phyloP scores from a whole-genome alignment of 2,329 filamentous ascomycete genomes.

The Plectosphaerella sp. region DNA sequence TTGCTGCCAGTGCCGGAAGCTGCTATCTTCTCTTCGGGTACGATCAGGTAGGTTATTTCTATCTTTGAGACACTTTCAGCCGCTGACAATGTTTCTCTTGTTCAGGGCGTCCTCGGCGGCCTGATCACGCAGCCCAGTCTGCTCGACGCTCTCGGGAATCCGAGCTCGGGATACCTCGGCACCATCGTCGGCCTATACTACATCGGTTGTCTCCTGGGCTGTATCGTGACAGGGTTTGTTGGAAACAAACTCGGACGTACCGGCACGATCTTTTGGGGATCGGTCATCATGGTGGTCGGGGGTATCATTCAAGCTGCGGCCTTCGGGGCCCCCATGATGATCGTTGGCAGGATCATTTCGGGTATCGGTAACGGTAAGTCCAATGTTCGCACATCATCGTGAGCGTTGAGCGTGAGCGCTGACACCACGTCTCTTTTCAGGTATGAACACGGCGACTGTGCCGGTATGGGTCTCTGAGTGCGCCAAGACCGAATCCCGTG shows the following conservation, averaged over 20 bases:
- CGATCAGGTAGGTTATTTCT: background rate
- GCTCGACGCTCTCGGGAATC: background rate
- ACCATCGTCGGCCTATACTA: constrained; percentile 1
- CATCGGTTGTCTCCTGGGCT: background rate
- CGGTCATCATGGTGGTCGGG: background rate
- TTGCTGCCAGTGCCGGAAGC: constrained; percentile 1
- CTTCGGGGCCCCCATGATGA: background rate
- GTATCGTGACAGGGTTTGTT: background rate
- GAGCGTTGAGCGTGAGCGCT: background rate
- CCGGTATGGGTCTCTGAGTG: background rate
- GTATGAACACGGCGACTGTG: background rate
- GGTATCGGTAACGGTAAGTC: background rate
- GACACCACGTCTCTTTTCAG: background rate
- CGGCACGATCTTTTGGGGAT: background rate
- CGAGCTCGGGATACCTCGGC: background rate
- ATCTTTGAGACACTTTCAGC: background rate
- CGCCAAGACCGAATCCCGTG: background rate
- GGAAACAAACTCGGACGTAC: background rate
- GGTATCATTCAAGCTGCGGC: background rate
- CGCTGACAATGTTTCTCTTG: background rate
- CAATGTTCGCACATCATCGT: background rate
- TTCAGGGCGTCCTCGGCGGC: background rate
- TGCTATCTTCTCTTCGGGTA: background rate
- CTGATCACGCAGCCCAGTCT: background rate
- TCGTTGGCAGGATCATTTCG: background rate